Conservation (phyloP, 202 grass and related monocot genomes). For the Carex arenaria region DNA sequence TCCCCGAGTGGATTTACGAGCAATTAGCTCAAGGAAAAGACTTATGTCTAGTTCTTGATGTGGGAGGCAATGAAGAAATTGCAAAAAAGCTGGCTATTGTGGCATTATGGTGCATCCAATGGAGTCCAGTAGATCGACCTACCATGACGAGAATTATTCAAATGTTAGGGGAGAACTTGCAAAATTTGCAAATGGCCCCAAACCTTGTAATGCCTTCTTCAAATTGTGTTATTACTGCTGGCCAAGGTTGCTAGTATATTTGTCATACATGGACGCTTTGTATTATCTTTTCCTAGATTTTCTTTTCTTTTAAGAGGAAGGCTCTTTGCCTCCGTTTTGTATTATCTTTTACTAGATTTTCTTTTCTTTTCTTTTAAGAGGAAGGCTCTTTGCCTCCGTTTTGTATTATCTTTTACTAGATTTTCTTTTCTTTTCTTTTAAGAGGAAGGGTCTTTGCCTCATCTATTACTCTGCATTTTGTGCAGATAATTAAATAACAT, state of each 20-base stretch:
- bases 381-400: too few relatives aligned
- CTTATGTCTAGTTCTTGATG: neutral
- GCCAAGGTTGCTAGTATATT: neutral
- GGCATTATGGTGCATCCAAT: conserved; percentile 51
- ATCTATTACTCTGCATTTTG: too few relatives aligned
- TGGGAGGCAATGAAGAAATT: conserved; percentile 19
- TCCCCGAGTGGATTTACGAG: conserved; percentile 48
- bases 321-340: too few relatives aligned
- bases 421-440: too few relatives aligned
- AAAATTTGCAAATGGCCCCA: conserved; percentile 38
- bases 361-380: too few relatives aligned
- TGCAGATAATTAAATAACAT: too few relatives aligned
- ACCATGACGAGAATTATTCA: conserved; percentile 41
- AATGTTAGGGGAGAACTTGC: conserved; percentile 37
- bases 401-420: too few relatives aligned
- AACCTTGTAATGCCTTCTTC: conserved; percentile 22
- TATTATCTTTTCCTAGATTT: too few relatives aligned
- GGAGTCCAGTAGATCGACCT: conserved; percentile 38
- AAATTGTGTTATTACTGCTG: neutral
- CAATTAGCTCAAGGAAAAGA: conserved; percentile 17
- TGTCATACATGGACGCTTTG: neutral
- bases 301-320: too few relatives aligned
- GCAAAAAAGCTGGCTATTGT: conserved; percentile 33
- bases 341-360: too few relatives aligned
- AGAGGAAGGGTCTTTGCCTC: too few relatives aligned